Base-by-base conservation (phyloP, 2,329 filamentous ascomycete genomes). In the Fusarium sp. region DNA sequence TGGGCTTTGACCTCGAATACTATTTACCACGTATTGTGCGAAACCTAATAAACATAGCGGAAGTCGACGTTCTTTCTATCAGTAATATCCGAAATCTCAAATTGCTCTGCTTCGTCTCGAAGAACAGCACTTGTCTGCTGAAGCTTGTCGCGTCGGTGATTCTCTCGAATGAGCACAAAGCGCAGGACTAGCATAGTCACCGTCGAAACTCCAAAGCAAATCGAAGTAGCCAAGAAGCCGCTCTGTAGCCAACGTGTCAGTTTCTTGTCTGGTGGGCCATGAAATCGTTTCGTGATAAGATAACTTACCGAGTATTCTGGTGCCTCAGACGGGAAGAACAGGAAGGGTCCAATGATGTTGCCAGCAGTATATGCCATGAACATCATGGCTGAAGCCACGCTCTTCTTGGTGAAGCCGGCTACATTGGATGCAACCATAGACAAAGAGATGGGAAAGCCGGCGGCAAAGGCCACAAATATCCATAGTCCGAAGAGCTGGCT, bases 351-450 rank as follows among this genome's bases (percentile, higher is more conserved):
- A 7, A 72, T 66, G 2, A 73, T 73, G 4, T 73, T 73, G 0
- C 71, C 71, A 4, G 42, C 34, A 0, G 71, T 72, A 13, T 73
- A 74, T 3, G 69, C 61, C 56, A 72, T 69, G 3, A 73, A 72
- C 71, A 73, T 69, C 71, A 73, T 73, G 1, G 71, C 69, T 0
- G 68, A 58, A 1, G 71, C 68, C 3, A 72, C 63, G 18, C 63
- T 71, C 54, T 73, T 73, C 46, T 73, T 73, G 1, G 71, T 74
- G 18, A 72, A 73, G 1, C 71, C 71, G 7, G 69, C 71, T 1
- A 73, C 63, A 1, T 73, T 73, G 7, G 71, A 73, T 5, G 71
- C 68, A 3, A 73, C 26, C 69, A 73, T 53, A 0, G 71, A 73
- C 3, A 73, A 10, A 0, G 61, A 50, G 6, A 74, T 71, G 0